These are phyloP conservation scores for Phalaenopsis hybrid DNA, from an alignment of 116 monocot genomes.

Conservation along the genomic window DNA sequence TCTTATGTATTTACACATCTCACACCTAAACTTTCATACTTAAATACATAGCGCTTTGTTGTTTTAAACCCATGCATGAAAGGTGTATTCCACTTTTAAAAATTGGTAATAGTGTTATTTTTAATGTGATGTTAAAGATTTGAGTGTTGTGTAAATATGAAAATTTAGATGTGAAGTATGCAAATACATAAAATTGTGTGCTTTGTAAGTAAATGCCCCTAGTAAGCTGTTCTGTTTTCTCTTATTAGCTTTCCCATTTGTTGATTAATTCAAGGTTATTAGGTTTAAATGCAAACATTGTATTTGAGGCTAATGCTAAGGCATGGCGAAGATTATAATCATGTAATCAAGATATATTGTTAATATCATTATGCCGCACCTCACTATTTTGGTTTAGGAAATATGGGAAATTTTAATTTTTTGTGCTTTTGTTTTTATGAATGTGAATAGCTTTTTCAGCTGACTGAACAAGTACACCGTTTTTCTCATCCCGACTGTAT, in stretches of 20 bases:
- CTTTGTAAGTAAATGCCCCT: not conserved
- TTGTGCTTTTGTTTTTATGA: constrained; percentile 2
- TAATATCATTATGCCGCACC: not conserved
- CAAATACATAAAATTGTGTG: too few relatives aligned
- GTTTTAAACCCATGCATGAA: too few relatives aligned
- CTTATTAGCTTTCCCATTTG: not conserved
- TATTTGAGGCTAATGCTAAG: not conserved
- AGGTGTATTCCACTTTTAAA: too few relatives aligned
- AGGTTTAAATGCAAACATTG: not conserved
- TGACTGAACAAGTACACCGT: not conserved
- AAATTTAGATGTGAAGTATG: too few relatives aligned
- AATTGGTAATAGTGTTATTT: too few relatives aligned
- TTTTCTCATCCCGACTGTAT: constrained; percentile 8
- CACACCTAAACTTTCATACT: too few relatives aligned
- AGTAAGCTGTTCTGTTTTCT: not conserved
- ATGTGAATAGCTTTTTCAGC: not conserved
- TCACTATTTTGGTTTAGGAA: not conserved
- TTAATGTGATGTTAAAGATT: too few relatives aligned
- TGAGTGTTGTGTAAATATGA: too few relatives aligned
- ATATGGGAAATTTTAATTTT: not conserved
- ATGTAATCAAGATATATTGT: not conserved
- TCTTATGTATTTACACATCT: too few relatives aligned
- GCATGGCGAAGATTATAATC: not conserved
- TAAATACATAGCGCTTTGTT: too few relatives aligned
- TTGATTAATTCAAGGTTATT: not conserved